Conservation (phyloP, 306 rosid genomes). For the Cicer cuneatum region DNA sequence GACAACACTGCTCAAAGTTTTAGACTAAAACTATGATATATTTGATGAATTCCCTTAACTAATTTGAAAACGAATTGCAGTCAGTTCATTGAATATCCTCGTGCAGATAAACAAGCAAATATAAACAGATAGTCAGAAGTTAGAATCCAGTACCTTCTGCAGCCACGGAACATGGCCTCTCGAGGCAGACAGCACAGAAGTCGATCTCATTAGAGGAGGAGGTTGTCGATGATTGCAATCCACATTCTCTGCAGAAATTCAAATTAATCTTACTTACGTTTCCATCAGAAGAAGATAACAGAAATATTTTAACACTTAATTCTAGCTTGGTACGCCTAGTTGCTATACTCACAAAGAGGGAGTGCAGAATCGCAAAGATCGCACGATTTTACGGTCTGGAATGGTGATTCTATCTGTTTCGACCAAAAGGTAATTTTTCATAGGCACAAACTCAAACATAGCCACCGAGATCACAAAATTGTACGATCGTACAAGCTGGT, state of each 20-base stretch:
- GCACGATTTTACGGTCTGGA: neutral
- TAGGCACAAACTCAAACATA: neutral
- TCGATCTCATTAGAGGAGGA: conserved; percentile 70
- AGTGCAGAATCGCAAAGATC: neutral
- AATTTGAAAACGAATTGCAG: conserved; percentile 18
- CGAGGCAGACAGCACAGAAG: conserved; percentile 89
- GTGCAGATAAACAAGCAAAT: neutral
- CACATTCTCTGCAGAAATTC: conserved; percentile 77
- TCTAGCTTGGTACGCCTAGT: neutral
- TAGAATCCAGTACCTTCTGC: conserved; percentile 71
- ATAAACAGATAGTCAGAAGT: conserved; percentile 33
- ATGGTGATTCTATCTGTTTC: neutral
- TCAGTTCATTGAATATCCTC: conserved; percentile 25
- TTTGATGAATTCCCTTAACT: neutral
- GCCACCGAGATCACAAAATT: neutral
- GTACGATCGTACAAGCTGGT: neutral
- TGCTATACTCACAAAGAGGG: neutral
- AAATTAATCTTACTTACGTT: conserved; percentile 43
- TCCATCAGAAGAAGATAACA: conserved; percentile 20
- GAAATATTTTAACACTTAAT: conserved; percentile 3
- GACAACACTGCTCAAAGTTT: neutral
- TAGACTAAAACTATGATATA: neutral
- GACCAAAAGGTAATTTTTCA: neutral
- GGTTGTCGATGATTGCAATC: conserved; percentile 66
- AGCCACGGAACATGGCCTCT: conserved; percentile 86